phyloP scores from a whole-genome alignment of 2,329 filamentous ascomycete genomes.

The Diplodia intermedia region DNA sequence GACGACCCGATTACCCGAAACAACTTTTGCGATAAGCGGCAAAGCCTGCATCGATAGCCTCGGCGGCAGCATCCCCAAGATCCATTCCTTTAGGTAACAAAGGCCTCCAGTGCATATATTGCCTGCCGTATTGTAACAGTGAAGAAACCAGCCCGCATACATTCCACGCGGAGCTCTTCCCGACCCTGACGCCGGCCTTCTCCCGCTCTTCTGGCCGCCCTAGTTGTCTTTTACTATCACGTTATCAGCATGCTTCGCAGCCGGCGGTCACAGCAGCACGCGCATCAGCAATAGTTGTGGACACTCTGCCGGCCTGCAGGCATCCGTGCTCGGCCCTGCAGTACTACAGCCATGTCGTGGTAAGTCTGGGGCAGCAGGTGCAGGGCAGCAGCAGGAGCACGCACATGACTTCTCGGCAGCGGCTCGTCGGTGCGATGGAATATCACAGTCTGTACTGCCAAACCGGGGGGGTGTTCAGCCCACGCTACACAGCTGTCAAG shows the following conservation, averaged over 20 bases:
- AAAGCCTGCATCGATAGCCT: conserved; percentile 20
- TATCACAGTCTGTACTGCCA: background rate
- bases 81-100: conserved; percentile 5
- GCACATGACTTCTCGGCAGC: conserved; percentile 18
- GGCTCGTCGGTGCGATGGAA: background rate
- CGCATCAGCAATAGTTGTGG: conserved; percentile 9
- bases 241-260: background rate
- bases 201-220: background rate
- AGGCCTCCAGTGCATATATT: conserved; percentile 7
- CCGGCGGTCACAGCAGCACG: conserved; percentile 7
- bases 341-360: conserved; percentile 10
- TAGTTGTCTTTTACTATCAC: background rate
- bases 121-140: background rate
- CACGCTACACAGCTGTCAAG: conserved; percentile 8
- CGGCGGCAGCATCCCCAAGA: background rate
- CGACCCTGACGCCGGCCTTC: background rate
- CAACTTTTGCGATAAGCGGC: conserved; percentile 19
- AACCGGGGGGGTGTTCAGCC: conserved; percentile 2
- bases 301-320: conserved; percentile 13
- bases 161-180: conserved; percentile 14
- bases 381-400: conserved; percentile 6
- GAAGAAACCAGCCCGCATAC: background rate
- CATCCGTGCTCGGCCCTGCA: conserved; percentile 18
- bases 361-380: conserved; percentile 12
- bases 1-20: conserved; percentile 18